phyloP scores from a whole-genome alignment of 768 basidiomycete species.

The Macrolepiota fuliginosa region DNA sequence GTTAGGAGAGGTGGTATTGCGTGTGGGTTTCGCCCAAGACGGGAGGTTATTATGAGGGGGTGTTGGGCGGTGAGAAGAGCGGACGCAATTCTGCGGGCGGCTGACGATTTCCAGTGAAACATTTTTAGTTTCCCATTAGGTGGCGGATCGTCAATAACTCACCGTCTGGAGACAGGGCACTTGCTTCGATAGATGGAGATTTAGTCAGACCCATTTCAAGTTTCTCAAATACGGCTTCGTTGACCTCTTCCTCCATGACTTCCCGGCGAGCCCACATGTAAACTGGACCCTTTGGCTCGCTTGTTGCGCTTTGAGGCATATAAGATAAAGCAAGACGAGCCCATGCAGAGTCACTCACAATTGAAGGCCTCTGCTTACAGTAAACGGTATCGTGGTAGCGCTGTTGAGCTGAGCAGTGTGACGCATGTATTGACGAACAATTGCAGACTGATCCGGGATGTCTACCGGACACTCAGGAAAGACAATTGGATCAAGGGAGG shows the following conservation, averaged over 20 bases:
- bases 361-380: slow-evolving; percentile 59
- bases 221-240: slow-evolving; percentile 30
- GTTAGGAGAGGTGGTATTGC: slow-evolving; percentile 43
- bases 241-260: slow-evolving; percentile 62
- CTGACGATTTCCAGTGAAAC: slow-evolving; percentile 19
- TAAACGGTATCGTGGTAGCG: slow-evolving; percentile 47
- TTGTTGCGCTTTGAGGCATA: slow-evolving; percentile 47
- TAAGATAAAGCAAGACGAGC: slow-evolving; percentile 1
- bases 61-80: slow-evolving; percentile 48
- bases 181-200: slow-evolving; percentile 54
- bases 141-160: not conserved
- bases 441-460: slow-evolving; percentile 66
- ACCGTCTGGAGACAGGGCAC: slow-evolving; percentile 42
- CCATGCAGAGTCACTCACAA: slow-evolving; percentile 39
- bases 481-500: not conserved
- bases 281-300: slow-evolving; percentile 69
- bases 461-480: slow-evolving; percentile 34
- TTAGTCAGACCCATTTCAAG: slow-evolving; percentile 16
- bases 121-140: not conserved
- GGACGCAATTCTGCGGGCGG: slow-evolving; percentile 36
- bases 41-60: slow-evolving; percentile 66
- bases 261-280: slow-evolving; percentile 77
- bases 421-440: slow-evolving; percentile 76
- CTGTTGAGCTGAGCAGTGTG: slow-evolving; percentile 58
- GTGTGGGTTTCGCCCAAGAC: slow-evolving; percentile 52